Base-by-base conservation (phyloP, 306 rosid species). In the Cyamopsis tetragonoloba region DNA sequence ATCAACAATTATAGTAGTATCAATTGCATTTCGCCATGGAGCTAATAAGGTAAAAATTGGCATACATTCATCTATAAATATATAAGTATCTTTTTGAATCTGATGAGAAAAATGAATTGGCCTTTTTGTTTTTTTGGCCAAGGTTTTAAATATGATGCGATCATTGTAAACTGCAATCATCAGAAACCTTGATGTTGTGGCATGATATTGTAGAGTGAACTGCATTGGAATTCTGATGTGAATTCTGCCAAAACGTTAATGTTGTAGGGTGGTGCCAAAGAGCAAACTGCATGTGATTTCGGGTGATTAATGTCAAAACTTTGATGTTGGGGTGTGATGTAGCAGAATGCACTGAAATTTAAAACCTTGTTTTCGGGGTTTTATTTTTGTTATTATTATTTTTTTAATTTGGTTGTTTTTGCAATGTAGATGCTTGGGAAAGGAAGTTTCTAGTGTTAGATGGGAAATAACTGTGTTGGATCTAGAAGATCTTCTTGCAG, bases 401-500 rank as follows among this genome's bases (percentile, higher is more conserved):
- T 12, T 20, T 17, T 7, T 46, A 18, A 60, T 18, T 44, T 28
- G 49, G 62, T 28, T 68, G 1, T 41, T 41, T n/a, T 26, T 51
- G 38, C 38, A 19, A 15, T 20, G 35, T 44, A 67, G 81, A 76
- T 68, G 79, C 22, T 60, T 44, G 34, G 26, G 23, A 71, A 10
- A 58, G 32, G 71, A 35, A 50, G 72, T 47, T 11, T 54, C 19
- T 38, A 72, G 67, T 53, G 75, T 67, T 73, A 80, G 79, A 93
- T 93, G 97, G 98, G 98, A 54, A 89, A 93, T 80, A 84, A 74
- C 61, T 88, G 98, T 34, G 79, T 89, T 46, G 85, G 89, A 53
- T 61, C 86, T 69, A 66, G 62, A 75, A 41, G 27, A 37, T 72
- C 17, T 10, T 15, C 37, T 50, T 60, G 71, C 0, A 78, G 68